Conservation (phyloP, 2,329 filamentous ascomycete genomes). For the Parastagonospora nodorum region DNA sequence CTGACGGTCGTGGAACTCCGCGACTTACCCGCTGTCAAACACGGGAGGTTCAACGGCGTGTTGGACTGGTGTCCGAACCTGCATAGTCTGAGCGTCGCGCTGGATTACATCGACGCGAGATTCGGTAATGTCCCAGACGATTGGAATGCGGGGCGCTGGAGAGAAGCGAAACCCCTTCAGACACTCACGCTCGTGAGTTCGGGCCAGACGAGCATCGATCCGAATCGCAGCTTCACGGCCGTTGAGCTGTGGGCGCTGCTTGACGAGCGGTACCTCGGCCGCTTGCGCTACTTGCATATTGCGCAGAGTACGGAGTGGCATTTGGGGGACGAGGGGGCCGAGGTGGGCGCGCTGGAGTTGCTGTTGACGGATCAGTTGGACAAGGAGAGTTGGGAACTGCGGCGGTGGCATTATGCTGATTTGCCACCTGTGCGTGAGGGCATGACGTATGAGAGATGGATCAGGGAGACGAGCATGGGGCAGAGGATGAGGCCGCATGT, state of each 20-base stretch:
- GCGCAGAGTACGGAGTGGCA: constrained; percentile 49
- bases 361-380: constrained; percentile 46
- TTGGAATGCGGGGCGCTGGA: constrained; percentile 20
- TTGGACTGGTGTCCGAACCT: constrained; percentile 49
- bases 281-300: constrained; percentile 45
- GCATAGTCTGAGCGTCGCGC: constrained; percentile 47
- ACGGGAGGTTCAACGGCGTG: constrained; percentile 48
- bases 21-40: constrained; percentile 47
- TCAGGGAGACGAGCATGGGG: constrained; percentile 17
- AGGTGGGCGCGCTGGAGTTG: constrained; percentile 47
- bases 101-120: constrained; percentile 53
- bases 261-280: constrained; percentile 48
- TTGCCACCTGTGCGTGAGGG: constrained; percentile 7
- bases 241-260: constrained; percentile 50
- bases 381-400: constrained; percentile 42
- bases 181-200: constrained; percentile 48
- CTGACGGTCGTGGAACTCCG: constrained; percentile 48
- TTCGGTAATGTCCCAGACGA: constrained; percentile 39
- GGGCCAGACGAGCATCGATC: constrained; percentile 35
- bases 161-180: constrained; percentile 40
- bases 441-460: constrained; percentile 32
- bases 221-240: constrained; percentile 46
- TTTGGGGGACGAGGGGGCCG: constrained; percentile 34
- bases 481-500: constrained; percentile 29
- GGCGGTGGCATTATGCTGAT: constrained; percentile 42